Percentiles rank a stretch among this genome's conserved stretches.
These are phyloP conservation scores for Tulasnella sp. DNA, from an alignment of 768 basidiomycete genomes.

Conservation along the genomic window DNA sequence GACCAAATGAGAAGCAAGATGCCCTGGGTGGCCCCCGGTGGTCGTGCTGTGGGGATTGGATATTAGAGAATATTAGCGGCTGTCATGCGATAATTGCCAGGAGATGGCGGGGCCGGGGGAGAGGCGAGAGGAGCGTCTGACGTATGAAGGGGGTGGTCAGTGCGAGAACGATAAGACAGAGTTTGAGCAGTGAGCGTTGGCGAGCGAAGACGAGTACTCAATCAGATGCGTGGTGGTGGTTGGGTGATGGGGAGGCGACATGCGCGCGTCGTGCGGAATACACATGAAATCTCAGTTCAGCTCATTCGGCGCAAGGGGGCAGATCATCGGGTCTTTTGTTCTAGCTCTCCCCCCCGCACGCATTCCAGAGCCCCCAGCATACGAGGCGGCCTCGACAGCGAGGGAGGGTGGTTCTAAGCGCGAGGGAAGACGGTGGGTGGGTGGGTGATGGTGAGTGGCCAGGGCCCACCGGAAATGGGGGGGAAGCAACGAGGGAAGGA, in stretches of 20 bases:
- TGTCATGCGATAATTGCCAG: constrained; percentile 11
- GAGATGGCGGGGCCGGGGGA: not conserved
- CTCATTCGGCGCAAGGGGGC: constrained; percentile 16
- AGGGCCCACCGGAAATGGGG: constrained; percentile 12
- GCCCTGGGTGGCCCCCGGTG: not conserved
- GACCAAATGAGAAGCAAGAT: not conserved
- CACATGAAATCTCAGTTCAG: constrained; percentile 25
- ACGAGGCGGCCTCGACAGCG: constrained; percentile 5
- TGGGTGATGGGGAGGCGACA: not conserved
- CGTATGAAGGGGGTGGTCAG: not conserved
- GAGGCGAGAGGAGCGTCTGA: not conserved
- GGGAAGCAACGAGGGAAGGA: constrained; percentile 5
- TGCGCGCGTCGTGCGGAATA: constrained; percentile 8
- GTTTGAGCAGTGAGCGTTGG: not conserved
- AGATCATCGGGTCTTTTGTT: constrained; percentile 25
- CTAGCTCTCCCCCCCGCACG: not conserved
- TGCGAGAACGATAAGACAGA: constrained; percentile 6
- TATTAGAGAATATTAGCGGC: not conserved
- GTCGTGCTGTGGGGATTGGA: not conserved
- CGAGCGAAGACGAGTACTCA: not conserved
- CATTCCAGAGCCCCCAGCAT: constrained; percentile 16
- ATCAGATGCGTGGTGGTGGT: constrained; percentile 9
- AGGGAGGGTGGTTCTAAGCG: not conserved
- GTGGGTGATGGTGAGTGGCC: not conserved
- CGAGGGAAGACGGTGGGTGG: not conserved